These are phyloP conservation scores for Neurospora intermedia DNA, from an alignment of 495 filamentous ascomycete species.

Conservation along the genomic window DNA sequence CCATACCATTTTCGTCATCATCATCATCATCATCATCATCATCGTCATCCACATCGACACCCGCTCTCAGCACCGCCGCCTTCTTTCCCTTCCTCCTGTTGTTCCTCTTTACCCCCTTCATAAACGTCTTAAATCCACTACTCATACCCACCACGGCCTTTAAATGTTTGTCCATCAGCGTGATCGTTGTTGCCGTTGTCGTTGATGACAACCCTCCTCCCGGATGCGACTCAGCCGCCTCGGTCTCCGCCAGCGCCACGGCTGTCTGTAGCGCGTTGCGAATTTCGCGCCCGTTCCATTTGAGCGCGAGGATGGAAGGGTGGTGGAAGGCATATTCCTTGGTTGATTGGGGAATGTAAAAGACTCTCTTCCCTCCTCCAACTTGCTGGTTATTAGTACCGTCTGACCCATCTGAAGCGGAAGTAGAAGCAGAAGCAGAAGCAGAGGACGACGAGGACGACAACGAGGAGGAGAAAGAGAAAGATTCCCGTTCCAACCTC, in stretches of 20 bases:
- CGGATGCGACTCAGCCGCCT: slow-evolving; percentile 9
- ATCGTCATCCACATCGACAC: not conserved
- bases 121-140: slow-evolving; percentile 27
- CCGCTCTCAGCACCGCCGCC: slow-evolving; percentile 1
- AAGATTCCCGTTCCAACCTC: slow-evolving; percentile 11
- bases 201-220: not conserved
- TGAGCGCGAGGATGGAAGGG: slow-evolving; percentile 17
- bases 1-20: slow-evolving; percentile 5
- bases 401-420: not conserved
- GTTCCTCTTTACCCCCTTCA: slow-evolving; percentile 1
- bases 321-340: slow-evolving; percentile 20
- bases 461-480: too few relatives aligned
- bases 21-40: slow-evolving; percentile 9
- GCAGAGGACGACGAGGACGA: not conserved
- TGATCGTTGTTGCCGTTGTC: slow-evolving; percentile 1
- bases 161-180: slow-evolving; percentile 26
- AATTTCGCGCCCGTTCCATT: slow-evolving; percentile 33
- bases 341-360: slow-evolving; percentile 18
- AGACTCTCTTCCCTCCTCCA: too few relatives aligned
- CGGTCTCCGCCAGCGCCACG: slow-evolving; percentile 32
- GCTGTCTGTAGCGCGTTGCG: slow-evolving; percentile 35
- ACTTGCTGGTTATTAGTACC: too few relatives aligned
- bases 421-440: too few relatives aligned
- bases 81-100: slow-evolving; percentile 1
- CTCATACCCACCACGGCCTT: slow-evolving; percentile 29